Conservation (phyloP, 1,139 yeast species). For the Pichia terricola region DNA sequence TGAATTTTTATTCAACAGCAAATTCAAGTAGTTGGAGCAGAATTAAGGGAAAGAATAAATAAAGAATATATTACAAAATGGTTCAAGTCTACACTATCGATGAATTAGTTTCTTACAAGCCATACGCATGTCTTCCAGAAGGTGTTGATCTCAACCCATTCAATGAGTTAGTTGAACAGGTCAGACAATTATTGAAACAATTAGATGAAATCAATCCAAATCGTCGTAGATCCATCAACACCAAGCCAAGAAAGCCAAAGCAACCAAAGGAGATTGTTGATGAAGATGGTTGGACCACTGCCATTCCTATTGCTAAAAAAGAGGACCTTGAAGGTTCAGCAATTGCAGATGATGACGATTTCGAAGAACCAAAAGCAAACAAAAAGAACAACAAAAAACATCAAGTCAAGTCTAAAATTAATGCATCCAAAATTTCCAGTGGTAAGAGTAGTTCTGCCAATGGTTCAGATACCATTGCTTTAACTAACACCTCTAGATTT, state of each 20-base stretch:
- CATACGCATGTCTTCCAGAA: constrained; percentile 48
- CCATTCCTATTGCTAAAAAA: constrained; percentile 18
- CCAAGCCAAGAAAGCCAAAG: constrained; percentile 39
- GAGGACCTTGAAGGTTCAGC: constrained; percentile 26
- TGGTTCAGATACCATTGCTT: constrained; percentile 59
- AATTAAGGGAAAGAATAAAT: not conserved
- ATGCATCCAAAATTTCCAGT: constrained; percentile 64
- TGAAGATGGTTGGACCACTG: constrained; percentile 77
- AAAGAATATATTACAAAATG: constrained; percentile 1
- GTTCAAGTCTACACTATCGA: constrained; percentile 47
- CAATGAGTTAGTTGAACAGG: constrained; percentile 56
- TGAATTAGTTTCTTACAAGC: constrained; percentile 50
- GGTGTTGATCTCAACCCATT: constrained; percentile 57
- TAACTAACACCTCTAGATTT: constrained; percentile 54
- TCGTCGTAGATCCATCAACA: constrained; percentile 30
- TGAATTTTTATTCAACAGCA: not conserved
- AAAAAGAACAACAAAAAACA: constrained; percentile 28
- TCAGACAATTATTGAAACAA: constrained; percentile 29
- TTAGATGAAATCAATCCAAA: constrained; percentile 18
- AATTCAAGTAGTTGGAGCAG: not conserved
- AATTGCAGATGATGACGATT: constrained; percentile 23
- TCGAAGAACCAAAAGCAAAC: constrained; percentile 14
- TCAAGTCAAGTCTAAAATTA: constrained; percentile 50
- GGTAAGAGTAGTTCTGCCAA: constrained; percentile 57
- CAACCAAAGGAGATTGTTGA: constrained; percentile 49